Evolutionary conservation across 345 rosid genomes (phyloP), one percentile per base, ranked within the genome.

Genomic region (Sapria himalayana): DNA sequence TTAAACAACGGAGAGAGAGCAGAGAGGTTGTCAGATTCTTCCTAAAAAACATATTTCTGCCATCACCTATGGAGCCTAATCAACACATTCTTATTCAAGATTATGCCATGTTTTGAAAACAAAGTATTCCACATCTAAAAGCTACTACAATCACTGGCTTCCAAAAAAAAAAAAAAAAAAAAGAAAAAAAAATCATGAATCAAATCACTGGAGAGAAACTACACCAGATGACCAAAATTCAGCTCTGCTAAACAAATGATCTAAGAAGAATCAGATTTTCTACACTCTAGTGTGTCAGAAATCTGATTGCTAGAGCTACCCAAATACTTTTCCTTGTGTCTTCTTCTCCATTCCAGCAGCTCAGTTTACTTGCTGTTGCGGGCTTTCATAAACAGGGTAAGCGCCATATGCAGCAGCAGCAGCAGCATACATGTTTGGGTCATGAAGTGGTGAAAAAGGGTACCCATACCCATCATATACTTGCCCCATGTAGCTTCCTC

Each of bases 311-410:
- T 36, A 45, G 39, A 62, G 54, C 54, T 51, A 45, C 33, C n/a
- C n/a, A n/a, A n/a, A n/a, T n/a, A n/a, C n/a, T n/a, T n/a, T n/a
- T n/a, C n/a, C n/a, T n/a, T n/a, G 9, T 29, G 8, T 29, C 39
- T 21, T 48, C 22, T 39, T 31, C 0, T 12, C 33, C 40, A 8
- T 43, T 43, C 54, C 46, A n/a, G n/a, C n/a, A n/a, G 43, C 21
- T 82, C 71, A 82, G 85, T 78, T 89, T 61, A 89, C 98, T 67
- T 89, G 93, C 45, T 82, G 84, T 51, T 89, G 94, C 56, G 72
- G 76, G 51, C 67, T 73, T 21, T 85, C 85, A 15, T 76, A 89
- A 45, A 78, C 42, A 1, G 85, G 91, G 50, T 78, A 89, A 2
- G 74, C 71, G 9, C 81, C 85, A 44, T 86, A 82, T 45, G 77